Conservation (phyloP, 1,284 basidiomycete species). For the Leccinum pachyderme region DNA sequence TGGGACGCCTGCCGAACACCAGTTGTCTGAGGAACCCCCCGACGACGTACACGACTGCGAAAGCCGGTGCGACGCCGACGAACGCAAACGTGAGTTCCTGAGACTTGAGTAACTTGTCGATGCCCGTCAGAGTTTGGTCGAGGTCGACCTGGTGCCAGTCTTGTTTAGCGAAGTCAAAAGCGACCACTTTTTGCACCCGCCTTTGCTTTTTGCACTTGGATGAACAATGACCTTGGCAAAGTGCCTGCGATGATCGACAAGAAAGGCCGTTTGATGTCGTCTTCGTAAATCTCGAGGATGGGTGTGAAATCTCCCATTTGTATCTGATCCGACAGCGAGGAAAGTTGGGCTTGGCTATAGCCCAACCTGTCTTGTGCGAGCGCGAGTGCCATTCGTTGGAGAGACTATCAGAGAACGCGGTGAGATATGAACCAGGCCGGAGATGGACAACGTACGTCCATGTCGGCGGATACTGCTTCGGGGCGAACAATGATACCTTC, state of each 20-base stretch:
- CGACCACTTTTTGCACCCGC: constrained; percentile 40
- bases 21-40: constrained; percentile 46
- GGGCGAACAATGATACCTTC: constrained; percentile 72
- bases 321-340: constrained; percentile 64
- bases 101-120: constrained; percentile 91
- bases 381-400: constrained; percentile 90
- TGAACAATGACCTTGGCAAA: constrained; percentile 82
- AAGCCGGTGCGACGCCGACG: constrained; percentile 90
- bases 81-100: constrained; percentile 98
- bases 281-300: constrained; percentile 88
- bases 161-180: not conserved
- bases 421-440: constrained; percentile 6
- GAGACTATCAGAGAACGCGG: constrained; percentile 52
- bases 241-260: constrained; percentile 81
- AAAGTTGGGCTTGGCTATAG: constrained; percentile 62
- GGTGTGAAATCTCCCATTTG: constrained; percentile 84
- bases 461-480: constrained; percentile 78
- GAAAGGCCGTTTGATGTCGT: constrained; percentile 86
- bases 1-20: constrained; percentile 36
- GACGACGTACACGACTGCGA: constrained; percentile 77
- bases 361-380: constrained; percentile 80
- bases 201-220: constrained; percentile 97
- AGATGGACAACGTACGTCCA: constrained; percentile 53
- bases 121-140: constrained; percentile 80
- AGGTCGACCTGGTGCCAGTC: constrained; percentile 72